phyloP scores from a whole-genome alignment of 2,329 filamentous ascomycete species.

The Didymella pinodella region DNA sequence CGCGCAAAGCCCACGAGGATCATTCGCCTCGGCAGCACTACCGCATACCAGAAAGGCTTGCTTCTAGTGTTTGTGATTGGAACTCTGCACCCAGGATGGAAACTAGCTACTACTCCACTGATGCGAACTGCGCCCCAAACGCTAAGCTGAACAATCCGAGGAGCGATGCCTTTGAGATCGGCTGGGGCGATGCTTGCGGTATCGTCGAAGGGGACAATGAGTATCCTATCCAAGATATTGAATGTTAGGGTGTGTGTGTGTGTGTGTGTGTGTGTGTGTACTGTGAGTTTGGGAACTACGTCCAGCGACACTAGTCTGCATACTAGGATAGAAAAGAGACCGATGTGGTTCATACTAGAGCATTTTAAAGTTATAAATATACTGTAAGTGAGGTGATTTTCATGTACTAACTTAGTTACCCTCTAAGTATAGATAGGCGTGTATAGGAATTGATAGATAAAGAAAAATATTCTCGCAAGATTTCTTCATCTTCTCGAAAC shows the following conservation, averaged over 20 bases:
- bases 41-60: not conserved
- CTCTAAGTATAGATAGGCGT: too few relatives aligned
- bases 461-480: too few relatives aligned
- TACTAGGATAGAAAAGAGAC: constrained; percentile 4
- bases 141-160: constrained; percentile 6
- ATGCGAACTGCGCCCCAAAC: constrained; percentile 44
- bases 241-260: constrained; percentile 3
- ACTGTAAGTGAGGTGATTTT: too few relatives aligned
- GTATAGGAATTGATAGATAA: too few relatives aligned
- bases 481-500: too few relatives aligned
- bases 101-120: constrained; percentile 46
- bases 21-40: not conserved
- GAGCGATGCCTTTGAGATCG: constrained; percentile 44
- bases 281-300: not conserved
- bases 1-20: constrained; percentile 1
- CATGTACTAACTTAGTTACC: too few relatives aligned
- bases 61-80: constrained; percentile 39
- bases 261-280: constrained; percentile 4
- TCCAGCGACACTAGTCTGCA: constrained; percentile 6
- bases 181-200: constrained; percentile 38
- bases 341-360: not conserved
- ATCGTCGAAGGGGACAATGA: constrained; percentile 42
- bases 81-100: constrained; percentile 49
- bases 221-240: constrained; percentile 15
- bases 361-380: not conserved